These are phyloP conservation scores for Chlamydomonas applanata DNA, from an alignment of 139 green algal genomes.

Conservation along the genomic window DNA sequence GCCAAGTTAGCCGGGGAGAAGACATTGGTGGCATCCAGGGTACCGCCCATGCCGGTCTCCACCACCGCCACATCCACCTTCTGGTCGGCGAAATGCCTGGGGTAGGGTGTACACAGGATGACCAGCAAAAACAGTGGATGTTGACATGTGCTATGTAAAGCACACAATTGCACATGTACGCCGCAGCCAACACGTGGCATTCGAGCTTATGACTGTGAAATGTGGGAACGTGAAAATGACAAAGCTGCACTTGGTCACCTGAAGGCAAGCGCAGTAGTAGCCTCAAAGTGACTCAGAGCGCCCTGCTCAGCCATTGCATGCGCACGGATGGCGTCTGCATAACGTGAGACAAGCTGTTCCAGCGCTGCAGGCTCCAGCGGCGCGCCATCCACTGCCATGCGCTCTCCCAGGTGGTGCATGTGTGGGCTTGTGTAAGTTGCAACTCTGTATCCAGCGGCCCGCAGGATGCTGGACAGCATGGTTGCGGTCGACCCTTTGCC, in stretches of 20 bases:
- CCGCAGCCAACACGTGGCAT: too few species aligned
- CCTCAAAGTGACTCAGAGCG: constrained; percentile 81
- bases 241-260: too few species aligned
- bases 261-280: constrained; percentile 74
- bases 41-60: constrained; percentile 81
- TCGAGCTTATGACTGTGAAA: too few species aligned
- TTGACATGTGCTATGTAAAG: background rate
- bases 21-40: constrained; percentile 84
- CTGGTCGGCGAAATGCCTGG: constrained; percentile 64
- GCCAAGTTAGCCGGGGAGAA: constrained; percentile 43
- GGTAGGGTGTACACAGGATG: background rate
- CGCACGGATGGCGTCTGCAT: constrained; percentile 2
- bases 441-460: constrained; percentile 51
- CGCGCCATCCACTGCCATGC: constrained; percentile 52
- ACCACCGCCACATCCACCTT: constrained; percentile 75
- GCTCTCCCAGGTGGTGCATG: constrained; percentile 69
- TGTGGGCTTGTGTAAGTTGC: constrained; percentile 87
- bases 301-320: constrained; percentile 27
- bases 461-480: constrained; percentile 67
- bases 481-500: constrained; percentile 82
- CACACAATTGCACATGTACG: background rate
- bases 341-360: background rate
- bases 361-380: background rate
- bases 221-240: too few species aligned
- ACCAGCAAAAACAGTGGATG: background rate